Conservation (phyloP, 164 flowering plant genomes). For the Tetracentron sinense region DNA sequence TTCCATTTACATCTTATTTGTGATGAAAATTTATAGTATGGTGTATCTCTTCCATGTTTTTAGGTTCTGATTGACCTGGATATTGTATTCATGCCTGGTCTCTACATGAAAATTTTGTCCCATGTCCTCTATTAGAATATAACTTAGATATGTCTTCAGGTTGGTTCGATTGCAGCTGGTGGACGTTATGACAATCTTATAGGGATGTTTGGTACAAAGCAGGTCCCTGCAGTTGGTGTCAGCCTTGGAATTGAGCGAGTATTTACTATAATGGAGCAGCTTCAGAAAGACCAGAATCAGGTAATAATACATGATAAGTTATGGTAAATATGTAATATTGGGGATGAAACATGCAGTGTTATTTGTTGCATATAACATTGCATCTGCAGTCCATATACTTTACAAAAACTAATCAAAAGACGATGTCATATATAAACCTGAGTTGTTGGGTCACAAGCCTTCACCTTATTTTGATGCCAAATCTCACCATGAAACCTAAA, state of each 20-base stretch:
- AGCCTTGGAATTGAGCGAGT: slow-evolving; percentile 97
- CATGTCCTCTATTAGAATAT: not conserved
- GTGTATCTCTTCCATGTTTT: not conserved
- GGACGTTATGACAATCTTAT: slow-evolving; percentile 96
- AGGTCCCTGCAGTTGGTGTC: slow-evolving; percentile 87
- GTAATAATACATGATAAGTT: slow-evolving; percentile 23
- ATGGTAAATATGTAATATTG: not conserved
- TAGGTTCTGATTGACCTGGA: not conserved
- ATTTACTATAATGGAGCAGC: slow-evolving; percentile 80
- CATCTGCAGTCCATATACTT: not conserved
- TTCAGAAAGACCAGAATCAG: slow-evolving; percentile 56
- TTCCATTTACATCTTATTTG: no score
- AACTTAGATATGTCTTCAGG: slow-evolving; percentile 38
- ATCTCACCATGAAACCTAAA: no score
- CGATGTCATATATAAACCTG: no score
- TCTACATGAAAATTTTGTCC: not conserved
- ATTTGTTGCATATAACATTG: not conserved
- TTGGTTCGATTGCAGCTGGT: slow-evolving; percentile 97
- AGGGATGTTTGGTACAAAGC: slow-evolving; percentile 82
- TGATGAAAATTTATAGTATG: not conserved
- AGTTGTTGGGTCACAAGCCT: no score
- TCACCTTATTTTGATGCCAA: no score
- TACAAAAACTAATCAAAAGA: not conserved
- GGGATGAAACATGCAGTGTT: not conserved
- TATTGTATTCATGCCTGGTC: not conserved